These are phyloP conservation scores for Phytophthora citricola DNA, from an alignment of 352 stramenopile species.

Conservation along the genomic window DNA sequence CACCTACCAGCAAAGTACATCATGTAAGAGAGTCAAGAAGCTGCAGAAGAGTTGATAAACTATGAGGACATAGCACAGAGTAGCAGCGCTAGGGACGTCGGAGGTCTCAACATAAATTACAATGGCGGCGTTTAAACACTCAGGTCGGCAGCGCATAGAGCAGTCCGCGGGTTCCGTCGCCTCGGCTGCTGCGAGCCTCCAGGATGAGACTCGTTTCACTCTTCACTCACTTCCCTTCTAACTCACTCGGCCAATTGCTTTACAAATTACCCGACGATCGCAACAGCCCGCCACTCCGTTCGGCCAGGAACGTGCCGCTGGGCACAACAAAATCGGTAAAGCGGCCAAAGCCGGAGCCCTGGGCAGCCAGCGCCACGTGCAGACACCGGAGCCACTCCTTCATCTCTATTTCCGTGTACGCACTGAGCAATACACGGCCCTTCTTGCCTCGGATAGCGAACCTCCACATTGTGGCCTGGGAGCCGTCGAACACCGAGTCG, in stretches of 20 bases:
- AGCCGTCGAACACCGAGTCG: constrained; percentile 82
- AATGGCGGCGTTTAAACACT: constrained; percentile 42
- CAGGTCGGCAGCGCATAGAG: constrained; percentile 28
- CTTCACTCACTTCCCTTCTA: constrained; percentile 19
- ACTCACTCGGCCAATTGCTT: constrained; percentile 25
- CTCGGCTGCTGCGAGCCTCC: constrained; percentile 17
- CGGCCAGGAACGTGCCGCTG: constrained; percentile 68
- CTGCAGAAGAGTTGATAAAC: background rate
- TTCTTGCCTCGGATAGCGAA: constrained; percentile 74
- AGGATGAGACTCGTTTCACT: background rate
- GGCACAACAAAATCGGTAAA: constrained; percentile 78
- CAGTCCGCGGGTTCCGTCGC: constrained; percentile 20
- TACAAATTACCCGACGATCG: constrained; percentile 57
- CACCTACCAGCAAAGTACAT: constrained; percentile 35
- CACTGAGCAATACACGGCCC: constrained; percentile 71
- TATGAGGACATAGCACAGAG: constrained; percentile 4
- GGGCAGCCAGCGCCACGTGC: constrained; percentile 68
- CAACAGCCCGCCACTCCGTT: constrained; percentile 58
- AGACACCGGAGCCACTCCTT: constrained; percentile 86
- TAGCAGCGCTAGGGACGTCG: constrained; percentile 10
- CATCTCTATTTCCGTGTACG: constrained; percentile 86
- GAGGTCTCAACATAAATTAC: constrained; percentile 56
- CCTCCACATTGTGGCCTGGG: constrained; percentile 81
- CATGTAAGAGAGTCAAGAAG: constrained; percentile 12
- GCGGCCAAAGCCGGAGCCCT: constrained; percentile 55